phyloP scores from a whole-genome alignment of 2,329 filamentous ascomycete genomes.

The Penicillium sp. region DNA sequence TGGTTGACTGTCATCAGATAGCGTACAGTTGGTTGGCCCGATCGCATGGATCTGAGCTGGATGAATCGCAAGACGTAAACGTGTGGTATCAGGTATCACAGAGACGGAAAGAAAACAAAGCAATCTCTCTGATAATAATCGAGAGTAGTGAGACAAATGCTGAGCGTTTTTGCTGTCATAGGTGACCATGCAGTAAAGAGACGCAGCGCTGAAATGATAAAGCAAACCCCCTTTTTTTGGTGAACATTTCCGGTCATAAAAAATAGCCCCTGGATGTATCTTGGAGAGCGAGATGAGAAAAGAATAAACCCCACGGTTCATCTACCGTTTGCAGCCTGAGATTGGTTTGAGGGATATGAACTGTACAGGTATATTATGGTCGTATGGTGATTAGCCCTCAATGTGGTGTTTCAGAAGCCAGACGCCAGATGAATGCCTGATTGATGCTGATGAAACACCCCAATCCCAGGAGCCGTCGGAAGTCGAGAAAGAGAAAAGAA shows the following conservation, averaged over 20 bases:
- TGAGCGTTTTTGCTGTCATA: conserved; percentile 18
- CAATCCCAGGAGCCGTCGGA: conserved; percentile 16
- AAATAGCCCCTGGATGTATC: conserved; percentile 4
- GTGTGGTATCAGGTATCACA: conserved; percentile 35
- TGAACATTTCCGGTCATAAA: conserved; percentile 10
- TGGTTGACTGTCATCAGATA: conserved; percentile 13
- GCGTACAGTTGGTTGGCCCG: conserved; percentile 22
- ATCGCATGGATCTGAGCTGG: not conserved
- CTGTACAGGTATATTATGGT: conserved; percentile 38
- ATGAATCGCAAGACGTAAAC: conserved; percentile 14
- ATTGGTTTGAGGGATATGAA: conserved; percentile 20
- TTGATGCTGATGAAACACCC: conserved; percentile 29
- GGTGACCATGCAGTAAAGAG: conserved; percentile 13
- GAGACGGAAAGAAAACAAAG: conserved; percentile 5
- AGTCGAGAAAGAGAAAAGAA: conserved; percentile 21
- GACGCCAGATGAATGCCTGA: conserved; percentile 31
- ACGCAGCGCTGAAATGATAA: conserved; percentile 19
- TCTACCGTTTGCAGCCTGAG: conserved; percentile 20
- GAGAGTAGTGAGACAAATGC: conserved; percentile 12
- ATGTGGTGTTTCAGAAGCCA: conserved; percentile 22
- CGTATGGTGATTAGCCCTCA: conserved; percentile 19
- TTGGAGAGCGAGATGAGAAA: conserved; percentile 4
- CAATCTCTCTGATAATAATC: conserved; percentile 7
- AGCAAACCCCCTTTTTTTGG: conserved; percentile 16
- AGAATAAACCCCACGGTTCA: conserved; percentile 18